Evolutionary conservation across 2,329 filamentous ascomycete species (phyloP).

Genomic region (Neofusicoccum umdonicola): DNA sequence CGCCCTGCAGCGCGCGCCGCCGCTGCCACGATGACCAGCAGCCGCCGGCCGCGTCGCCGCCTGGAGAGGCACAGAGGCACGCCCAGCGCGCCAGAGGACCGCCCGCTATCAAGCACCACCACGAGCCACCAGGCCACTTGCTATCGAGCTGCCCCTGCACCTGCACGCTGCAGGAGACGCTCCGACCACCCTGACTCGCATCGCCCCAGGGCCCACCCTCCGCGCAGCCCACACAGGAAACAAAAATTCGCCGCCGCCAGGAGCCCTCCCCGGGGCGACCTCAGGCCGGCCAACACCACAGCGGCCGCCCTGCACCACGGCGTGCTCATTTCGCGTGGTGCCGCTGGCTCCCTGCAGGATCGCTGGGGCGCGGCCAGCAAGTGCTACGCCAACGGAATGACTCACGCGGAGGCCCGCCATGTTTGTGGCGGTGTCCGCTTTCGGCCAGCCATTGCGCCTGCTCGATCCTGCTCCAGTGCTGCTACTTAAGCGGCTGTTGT

Average conservation of each 20-base stretch:
- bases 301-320: too few relatives aligned
- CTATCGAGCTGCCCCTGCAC: background rate
- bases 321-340: too few relatives aligned
- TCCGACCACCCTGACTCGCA: background rate
- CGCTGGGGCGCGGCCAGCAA: too few relatives aligned
- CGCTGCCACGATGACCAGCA: background rate
- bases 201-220: background rate
- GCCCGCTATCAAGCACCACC: background rate
- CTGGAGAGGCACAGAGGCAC: background rate
- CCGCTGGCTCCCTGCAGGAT: too few relatives aligned
- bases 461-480: background rate
- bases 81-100: background rate
- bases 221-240: background rate
- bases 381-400: background rate
- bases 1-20: background rate
- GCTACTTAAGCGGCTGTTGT: background rate
- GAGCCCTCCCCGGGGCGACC: background rate
- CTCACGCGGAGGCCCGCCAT: background rate
- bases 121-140: background rate
- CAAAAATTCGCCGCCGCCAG: background rate
- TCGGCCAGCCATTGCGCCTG: background rate
- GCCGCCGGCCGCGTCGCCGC: background rate
- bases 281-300: too few relatives aligned
- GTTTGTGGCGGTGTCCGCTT: slow-evolving; percentile 7
- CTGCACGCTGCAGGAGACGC: background rate